phyloP scores from a whole-genome alignment of 1,139 yeast species.

The Kurtzmaniella quercitrusa region DNA sequence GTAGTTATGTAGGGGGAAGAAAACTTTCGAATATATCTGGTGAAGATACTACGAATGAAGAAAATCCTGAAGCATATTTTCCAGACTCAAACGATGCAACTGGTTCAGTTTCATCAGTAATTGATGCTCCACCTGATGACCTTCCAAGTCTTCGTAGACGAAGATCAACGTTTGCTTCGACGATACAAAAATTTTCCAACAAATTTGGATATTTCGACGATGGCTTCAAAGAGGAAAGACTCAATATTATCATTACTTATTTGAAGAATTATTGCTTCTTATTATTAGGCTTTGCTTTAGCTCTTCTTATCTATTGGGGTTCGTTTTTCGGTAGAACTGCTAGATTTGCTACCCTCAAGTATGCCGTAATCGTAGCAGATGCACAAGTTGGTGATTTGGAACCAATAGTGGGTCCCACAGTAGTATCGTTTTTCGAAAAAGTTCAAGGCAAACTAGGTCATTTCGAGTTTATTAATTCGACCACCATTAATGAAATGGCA shows the following conservation, averaged over 20 bases:
- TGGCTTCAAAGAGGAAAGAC: constrained; percentile 20
- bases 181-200: constrained; percentile 14
- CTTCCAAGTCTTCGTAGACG: constrained; percentile 10
- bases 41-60: neutral
- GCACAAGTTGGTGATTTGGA: constrained; percentile 18
- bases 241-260: constrained; percentile 16
- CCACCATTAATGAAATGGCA: constrained; percentile 17
- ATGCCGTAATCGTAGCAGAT: constrained; percentile 27
- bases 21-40: neutral
- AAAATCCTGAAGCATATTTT: neutral
- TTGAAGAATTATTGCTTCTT: constrained; percentile 20
- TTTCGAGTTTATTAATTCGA: constrained; percentile 20
- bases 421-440: constrained; percentile 20
- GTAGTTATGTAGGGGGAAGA: neutral
- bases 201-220: constrained; percentile 28
- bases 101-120: neutral
- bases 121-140: neutral
- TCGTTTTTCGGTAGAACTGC: constrained; percentile 20
- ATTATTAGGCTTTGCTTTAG: constrained; percentile 19
- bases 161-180: constrained; percentile 18
- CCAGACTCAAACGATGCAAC: neutral
- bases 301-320: constrained; percentile 31
- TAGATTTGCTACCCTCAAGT: constrained; percentile 18
- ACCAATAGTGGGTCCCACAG: constrained; percentile 22
- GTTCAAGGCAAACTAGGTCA: constrained; percentile 20